phyloP scores from a whole-genome alignment of 208 protist genomes.

The Leishmania gerbilli region DNA sequence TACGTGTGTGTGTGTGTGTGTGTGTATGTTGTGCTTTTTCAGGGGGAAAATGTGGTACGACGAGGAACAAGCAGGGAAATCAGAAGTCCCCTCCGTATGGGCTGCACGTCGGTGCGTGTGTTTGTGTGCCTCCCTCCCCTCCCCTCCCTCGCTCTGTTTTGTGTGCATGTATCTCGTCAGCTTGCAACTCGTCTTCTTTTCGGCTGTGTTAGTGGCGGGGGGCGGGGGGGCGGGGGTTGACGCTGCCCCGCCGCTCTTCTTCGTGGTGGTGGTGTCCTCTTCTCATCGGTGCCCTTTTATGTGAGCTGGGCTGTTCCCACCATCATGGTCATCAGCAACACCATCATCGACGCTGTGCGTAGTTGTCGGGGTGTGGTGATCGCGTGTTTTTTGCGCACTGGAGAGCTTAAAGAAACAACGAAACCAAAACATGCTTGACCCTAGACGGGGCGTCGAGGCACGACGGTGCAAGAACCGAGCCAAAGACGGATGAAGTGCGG shows the following conservation, averaged over 20 bases:
- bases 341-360: neutral
- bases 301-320: neutral
- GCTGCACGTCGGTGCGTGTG: too few relatives aligned
- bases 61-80: too few relatives aligned
- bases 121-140: neutral
- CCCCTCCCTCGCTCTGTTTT: neutral
- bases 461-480: too few relatives aligned
- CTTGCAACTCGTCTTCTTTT: neutral
- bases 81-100: too few relatives aligned
- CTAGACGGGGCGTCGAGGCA: too few relatives aligned
- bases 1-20: neutral
- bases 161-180: neutral
- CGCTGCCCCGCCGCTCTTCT: neutral
- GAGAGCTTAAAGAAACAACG: neutral
- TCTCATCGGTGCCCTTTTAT: neutral
- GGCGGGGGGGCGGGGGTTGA: neutral
- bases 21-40: too few relatives aligned
- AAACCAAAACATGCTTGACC: too few relatives aligned
- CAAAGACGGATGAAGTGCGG: neutral
- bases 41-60: too few relatives aligned
- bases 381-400: neutral
- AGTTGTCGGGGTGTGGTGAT: neutral
- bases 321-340: neutral
- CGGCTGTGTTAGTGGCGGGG: neutral
- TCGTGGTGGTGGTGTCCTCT: neutral